Base-by-base conservation (phyloP, 768 basidiomycete genomes). In the Mycena capillaripes region DNA sequence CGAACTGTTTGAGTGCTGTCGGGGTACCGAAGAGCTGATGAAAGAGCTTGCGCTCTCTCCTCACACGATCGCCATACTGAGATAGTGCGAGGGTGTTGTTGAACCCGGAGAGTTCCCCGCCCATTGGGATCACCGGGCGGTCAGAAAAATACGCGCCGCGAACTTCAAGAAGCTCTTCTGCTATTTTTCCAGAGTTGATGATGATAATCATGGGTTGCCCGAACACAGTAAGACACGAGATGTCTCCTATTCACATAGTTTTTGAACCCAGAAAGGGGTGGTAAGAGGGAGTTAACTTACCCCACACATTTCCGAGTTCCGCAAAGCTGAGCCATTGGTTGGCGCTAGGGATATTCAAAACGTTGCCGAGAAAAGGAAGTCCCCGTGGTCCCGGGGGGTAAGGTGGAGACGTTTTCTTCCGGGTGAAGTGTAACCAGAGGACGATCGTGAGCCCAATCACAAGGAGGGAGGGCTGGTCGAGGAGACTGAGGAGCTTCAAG, bases 121-220 rank as follows among this genome's bases (percentile, higher is more conserved):
- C 82, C 83, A 87, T 85, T 44, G 79, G 79, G 60, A 83, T 75
- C 25, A 81, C 69, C 0, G 90, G 89, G 36, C 90, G 82, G 78
- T 90, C 89, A 17, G 90, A 90, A 75, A 90, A 90, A 34, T 86
- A 84, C 17, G 83, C 79, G 38, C 89, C 86, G 66, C 86, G 87
- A 71, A 85, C 86, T 38, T 89, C 86, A 29, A 90, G 85, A 79
- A 90, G 80, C 32, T 89, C 86, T n/a, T 81, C 75, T 4, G 88
- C 88, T 2, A 75, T 65, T 29, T 84, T 75, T 8, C 71, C 75
- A 0, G 82, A 84, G 75, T 88, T 89, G 30, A 90, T 32, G 61
- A 90, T 76, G 38, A 89, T 53, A 46, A 88, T 82, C 50, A 82
- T 82, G n/a, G n/a, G n/a, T 66, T 89, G 87, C 4, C 84, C 87